Evolutionary conservation across 2,329 filamentous ascomycete genomes (phyloP).

Genomic region (Furcasterigmium sp.): DNA sequence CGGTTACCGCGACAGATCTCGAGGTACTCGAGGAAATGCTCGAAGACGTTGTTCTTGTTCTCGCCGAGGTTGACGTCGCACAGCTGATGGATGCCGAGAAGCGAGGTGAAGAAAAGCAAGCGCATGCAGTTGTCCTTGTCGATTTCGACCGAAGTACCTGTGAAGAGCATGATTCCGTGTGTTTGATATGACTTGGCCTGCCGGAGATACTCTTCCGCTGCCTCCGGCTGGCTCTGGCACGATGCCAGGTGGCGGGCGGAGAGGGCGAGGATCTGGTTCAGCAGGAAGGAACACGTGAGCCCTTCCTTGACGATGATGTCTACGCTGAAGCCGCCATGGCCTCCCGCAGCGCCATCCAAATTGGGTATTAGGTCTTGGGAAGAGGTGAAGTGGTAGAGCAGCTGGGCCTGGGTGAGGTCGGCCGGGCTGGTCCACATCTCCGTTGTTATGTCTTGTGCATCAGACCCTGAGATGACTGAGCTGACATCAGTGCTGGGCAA

Average conservation of each 20-base stretch:
- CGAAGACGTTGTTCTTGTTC: constrained; percentile 32
- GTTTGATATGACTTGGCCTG: neutral
- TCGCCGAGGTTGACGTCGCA: constrained; percentile 23
- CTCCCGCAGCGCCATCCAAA: too few relatives aligned
- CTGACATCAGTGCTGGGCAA: neutral
- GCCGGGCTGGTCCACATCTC: neutral
- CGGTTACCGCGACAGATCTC: constrained; percentile 37
- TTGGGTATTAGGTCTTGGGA: too few relatives aligned
- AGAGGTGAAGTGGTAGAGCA: neutral
- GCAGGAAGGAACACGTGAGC: neutral
- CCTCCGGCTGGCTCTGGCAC: neutral
- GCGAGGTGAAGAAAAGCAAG: constrained; percentile 5
- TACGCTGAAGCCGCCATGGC: too few relatives aligned
- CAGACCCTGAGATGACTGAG: neutral
- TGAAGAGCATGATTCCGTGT: constrained; percentile 36
- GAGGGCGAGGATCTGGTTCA: constrained; percentile 1
- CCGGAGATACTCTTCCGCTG: neutral
- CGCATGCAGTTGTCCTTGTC: neutral
- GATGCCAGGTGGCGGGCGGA: neutral
- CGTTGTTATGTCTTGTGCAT: neutral
- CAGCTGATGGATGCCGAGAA: constrained; percentile 8
- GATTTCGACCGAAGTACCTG: constrained; percentile 17
- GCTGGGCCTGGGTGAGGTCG: neutral
- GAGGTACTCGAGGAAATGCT: constrained; percentile 33
- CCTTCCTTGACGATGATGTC: neutral